Evolutionary conservation across 2,329 filamentous ascomycete species (phyloP).

Genomic region (Leptographium galeiforme): DNA sequence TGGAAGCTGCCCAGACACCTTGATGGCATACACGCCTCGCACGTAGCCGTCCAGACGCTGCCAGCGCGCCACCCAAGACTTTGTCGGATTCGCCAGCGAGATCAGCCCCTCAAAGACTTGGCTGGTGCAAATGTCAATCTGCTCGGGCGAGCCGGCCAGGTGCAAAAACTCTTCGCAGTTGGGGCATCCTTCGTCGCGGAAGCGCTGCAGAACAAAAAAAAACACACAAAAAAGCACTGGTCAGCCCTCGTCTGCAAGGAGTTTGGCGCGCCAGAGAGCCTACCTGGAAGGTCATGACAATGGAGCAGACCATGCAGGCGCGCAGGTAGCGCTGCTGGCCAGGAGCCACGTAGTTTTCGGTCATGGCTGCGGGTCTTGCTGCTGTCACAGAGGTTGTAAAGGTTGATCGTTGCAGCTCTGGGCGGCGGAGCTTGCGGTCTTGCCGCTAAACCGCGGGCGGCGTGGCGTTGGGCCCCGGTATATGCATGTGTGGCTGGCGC

Average conservation of each 20-base stretch:
- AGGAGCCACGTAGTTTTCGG: constrained; percentile 54
- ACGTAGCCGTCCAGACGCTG: constrained; percentile 84
- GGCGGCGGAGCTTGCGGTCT: background rate
- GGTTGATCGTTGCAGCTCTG: background rate
- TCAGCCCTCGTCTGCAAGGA: background rate
- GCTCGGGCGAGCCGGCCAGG: constrained; percentile 64
- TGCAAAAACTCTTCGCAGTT: constrained; percentile 93
- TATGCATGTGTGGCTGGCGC: background rate
- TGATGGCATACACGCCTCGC: constrained; percentile 81
- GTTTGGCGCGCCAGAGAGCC: constrained; percentile 12
- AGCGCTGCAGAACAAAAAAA: constrained; percentile 44
- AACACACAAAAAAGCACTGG: no score
- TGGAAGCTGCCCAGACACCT: constrained; percentile 72
- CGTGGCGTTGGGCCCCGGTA: background rate
- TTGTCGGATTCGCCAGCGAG: constrained; percentile 65
- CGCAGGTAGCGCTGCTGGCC: constrained; percentile 74
- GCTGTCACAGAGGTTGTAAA: background rate
- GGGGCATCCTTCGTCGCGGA: constrained; percentile 77
- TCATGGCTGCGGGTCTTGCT: constrained; percentile 19
- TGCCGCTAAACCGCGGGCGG: background rate
- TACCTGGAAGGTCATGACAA: constrained; percentile 73
- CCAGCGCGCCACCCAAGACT: constrained; percentile 94
- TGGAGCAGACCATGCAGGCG: constrained; percentile 97
- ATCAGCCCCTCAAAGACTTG: constrained; percentile 93
- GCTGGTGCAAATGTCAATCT: constrained; percentile 84